Percentiles rank a stretch among this genome's conserved stretches.
Evolutionary conservation across 176 grass and related monocot genomes (phyloP).

Genomic region (Thalia dealbata): DNA sequence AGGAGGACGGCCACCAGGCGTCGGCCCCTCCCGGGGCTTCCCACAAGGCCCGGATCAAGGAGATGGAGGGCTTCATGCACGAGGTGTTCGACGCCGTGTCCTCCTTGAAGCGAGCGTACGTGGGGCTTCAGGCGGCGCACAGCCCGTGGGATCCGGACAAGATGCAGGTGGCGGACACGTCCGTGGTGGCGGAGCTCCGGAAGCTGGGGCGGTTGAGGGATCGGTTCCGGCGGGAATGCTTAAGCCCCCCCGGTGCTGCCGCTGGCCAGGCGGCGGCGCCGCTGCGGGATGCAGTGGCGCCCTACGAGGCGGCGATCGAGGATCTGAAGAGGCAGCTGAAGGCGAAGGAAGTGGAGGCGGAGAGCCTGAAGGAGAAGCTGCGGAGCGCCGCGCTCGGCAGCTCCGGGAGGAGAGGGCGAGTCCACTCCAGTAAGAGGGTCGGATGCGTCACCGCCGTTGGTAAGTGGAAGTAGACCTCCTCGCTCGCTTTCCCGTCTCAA

Average conservation of each 20-base stretch:
- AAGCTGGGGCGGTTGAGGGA: conserved; percentile 66
- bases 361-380: conserved; percentile 61
- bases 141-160: conserved; percentile 86
- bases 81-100: conserved; percentile 88
- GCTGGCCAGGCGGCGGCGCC: conserved; percentile 5
- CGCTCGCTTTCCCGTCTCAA: neutral
- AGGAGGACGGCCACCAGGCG: conserved; percentile 27
- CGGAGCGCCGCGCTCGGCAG: conserved; percentile 17
- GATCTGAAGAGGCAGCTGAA: conserved; percentile 72
- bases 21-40: conserved; percentile 10
- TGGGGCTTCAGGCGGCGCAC: conserved; percentile 66
- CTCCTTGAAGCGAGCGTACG: conserved; percentile 59
- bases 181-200: conserved; percentile 72
- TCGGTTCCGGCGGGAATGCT: conserved; percentile 53
- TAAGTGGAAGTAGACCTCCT: neutral
- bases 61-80: conserved; percentile 53
- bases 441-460: conserved; percentile 8
- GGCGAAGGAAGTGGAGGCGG: conserved; percentile 65
- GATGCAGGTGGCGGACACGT: conserved; percentile 57
- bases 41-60: conserved; percentile 21
- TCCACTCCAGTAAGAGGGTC: conserved; percentile 25
- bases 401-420: conserved; percentile 30
- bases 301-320: conserved; percentile 83
- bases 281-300: conserved; percentile 65
- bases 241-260: conserved; percentile 7